Conservation (phyloP, 2,329 filamentous ascomycete species). For the Exophiala xenobiotica region DNA sequence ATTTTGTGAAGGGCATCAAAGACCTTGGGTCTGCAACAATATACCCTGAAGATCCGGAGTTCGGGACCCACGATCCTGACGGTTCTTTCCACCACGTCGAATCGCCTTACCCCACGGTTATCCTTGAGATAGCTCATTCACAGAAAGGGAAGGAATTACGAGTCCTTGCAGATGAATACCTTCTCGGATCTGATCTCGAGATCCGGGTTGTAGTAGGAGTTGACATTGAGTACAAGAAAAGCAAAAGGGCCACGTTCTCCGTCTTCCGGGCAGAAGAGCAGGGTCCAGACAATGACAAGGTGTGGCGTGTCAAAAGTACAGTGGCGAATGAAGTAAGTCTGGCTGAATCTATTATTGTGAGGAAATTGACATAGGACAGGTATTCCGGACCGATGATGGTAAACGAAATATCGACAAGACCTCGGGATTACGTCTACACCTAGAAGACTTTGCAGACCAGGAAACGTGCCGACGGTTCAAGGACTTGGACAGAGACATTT, state of each 20-base stretch:
- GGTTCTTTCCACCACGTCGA: slow-evolving; percentile 29
- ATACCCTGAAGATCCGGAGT: slow-evolving; percentile 12
- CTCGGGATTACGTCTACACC: slow-evolving; percentile 27
- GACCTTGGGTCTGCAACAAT: slow-evolving; percentile 15
- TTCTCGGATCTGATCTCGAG: slow-evolving; percentile 32
- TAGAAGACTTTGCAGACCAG: slow-evolving; percentile 33
- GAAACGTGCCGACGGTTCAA: slow-evolving; percentile 15
- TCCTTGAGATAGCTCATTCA: slow-evolving; percentile 37
- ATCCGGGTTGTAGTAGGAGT: slow-evolving; percentile 37
- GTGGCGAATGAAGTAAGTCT: slow-evolving; percentile 21
- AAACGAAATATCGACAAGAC: slow-evolving; percentile 24
- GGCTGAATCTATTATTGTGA: slow-evolving; percentile 6
- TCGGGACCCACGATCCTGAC: slow-evolving; percentile 28
- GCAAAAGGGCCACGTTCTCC: slow-evolving; percentile 33
- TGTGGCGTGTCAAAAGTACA: slow-evolving; percentile 25
- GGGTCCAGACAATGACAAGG: slow-evolving; percentile 21
- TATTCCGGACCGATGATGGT: slow-evolving; percentile 33
- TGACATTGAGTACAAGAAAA: slow-evolving; percentile 35
- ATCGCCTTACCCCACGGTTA: slow-evolving; percentile 28
- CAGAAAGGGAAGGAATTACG: slow-evolving; percentile 34
- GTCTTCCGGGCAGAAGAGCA: slow-evolving; percentile 34
- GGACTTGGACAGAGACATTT: slow-evolving; percentile 17
- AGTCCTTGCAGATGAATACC: slow-evolving; percentile 36
- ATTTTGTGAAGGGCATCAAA: slow-evolving; percentile 17
- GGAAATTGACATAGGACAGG: slow-evolving; percentile 17